Evolutionary conservation across 768 basidiomycete genomes (phyloP).

Genomic region (Cyclocybe cylindracea): DNA sequence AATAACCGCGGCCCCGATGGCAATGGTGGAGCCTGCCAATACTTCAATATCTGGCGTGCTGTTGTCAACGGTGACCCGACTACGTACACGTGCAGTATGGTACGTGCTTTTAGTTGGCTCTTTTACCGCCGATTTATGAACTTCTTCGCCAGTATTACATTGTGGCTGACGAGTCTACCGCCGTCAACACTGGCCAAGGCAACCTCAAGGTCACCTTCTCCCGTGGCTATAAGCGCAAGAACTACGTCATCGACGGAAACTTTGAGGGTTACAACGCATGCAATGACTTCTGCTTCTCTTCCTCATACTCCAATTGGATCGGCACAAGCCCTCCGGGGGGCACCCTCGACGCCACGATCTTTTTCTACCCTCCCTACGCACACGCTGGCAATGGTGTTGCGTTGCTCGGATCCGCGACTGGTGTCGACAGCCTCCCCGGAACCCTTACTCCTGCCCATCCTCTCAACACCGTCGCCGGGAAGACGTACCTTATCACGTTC

Average conservation of each 20-base stretch:
- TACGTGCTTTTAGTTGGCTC: conserved; percentile 18
- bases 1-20: conserved; percentile 42
- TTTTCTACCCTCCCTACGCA: conserved; percentile 41
- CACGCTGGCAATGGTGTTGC: conserved; percentile 39
- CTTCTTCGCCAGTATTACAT: conserved; percentile 39
- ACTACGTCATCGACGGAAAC: conserved; percentile 39
- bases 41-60: conserved; percentile 57
- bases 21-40: conserved; percentile 46
- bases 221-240: conserved; percentile 44
- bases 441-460: conserved; percentile 33
- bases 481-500: conserved; percentile 40
- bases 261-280: conserved; percentile 44
- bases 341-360: conserved; percentile 42
- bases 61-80: conserved; percentile 46
- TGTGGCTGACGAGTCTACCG: conserved; percentile 42
- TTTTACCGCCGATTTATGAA: neutral
- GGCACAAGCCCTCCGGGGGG: conserved; percentile 38
- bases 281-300: conserved; percentile 41
- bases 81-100: conserved; percentile 52
- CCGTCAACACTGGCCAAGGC: conserved; percentile 48
- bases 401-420: conserved; percentile 45
- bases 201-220: conserved; percentile 46
- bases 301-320: conserved; percentile 38
- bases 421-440: conserved; percentile 35
- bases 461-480: conserved; percentile 35